A percentile compares a stretch with the other conserved stretches of the same genome.
phyloP scores from a whole-genome alignment of 2,329 filamentous ascomycete genomes.

The Aspergillus neoniger region DNA sequence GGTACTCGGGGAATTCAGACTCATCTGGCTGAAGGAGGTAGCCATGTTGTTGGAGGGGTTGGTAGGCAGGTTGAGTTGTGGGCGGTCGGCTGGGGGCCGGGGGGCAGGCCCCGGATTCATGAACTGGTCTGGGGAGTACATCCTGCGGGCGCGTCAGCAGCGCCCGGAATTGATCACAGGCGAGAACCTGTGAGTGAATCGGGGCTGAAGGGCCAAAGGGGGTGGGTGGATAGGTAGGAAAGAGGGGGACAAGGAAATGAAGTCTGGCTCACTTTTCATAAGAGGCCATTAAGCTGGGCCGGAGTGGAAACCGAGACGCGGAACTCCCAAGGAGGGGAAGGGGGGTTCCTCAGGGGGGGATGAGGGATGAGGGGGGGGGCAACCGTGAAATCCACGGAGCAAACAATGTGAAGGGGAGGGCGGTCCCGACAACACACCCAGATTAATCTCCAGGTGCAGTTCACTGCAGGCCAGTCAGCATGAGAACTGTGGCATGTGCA shows the following conservation, averaged over 20 bases:
- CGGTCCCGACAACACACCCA: background rate
- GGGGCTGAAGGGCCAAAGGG: background rate
- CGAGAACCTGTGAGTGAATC: background rate
- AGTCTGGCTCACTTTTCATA: conserved; percentile 37
- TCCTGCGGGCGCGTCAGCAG: conserved; percentile 29
- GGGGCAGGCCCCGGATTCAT: conserved; percentile 97
- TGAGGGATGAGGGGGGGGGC: background rate
- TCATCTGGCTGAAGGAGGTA: conserved; percentile 70
- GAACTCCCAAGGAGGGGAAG: conserved; percentile 10
- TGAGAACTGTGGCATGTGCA: background rate
- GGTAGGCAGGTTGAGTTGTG: conserved; percentile 76
- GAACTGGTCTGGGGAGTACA: conserved; percentile 69
- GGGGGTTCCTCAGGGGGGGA: conserved; percentile 13
- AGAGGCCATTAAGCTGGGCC: conserved; percentile 29
- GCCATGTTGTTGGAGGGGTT: conserved; percentile 63
- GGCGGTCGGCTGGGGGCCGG: conserved; percentile 80
- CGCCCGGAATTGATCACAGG: background rate
- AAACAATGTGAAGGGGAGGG: background rate
- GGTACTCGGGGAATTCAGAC: conserved; percentile 66
- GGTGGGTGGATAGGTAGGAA: background rate
- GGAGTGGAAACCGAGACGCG: conserved; percentile 21
- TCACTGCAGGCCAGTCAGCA: conserved; percentile 1
- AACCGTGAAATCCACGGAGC: background rate
- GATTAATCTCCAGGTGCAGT: background rate
- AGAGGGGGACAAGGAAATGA: background rate